phyloP scores from a whole-genome alignment of 768 basidiomycete species.

The Auricularia cornea region DNA sequence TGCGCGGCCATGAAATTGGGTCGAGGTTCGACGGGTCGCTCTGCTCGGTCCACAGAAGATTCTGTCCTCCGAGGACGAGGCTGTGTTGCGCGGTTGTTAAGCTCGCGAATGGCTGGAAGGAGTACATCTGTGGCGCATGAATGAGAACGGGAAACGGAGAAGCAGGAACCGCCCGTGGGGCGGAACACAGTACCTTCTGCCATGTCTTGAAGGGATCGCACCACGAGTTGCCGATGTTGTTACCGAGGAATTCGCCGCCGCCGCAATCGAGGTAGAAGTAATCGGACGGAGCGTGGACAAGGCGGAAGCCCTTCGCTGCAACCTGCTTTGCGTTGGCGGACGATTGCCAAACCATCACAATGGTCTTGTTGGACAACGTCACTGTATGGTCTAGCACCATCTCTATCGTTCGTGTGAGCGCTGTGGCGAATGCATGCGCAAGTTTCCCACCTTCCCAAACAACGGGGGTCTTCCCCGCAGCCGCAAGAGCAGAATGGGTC shows the following conservation, averaged over 20 bases:
- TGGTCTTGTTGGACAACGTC: slow-evolving; percentile 38
- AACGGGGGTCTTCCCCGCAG: slow-evolving; percentile 61
- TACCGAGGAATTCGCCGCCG: slow-evolving; percentile 60
- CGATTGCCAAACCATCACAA: slow-evolving; percentile 70
- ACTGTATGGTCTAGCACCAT: slow-evolving; percentile 49
- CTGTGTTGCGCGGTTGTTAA: slow-evolving; percentile 38
- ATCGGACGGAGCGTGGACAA: slow-evolving; percentile 65
- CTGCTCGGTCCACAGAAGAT: slow-evolving; percentile 70
- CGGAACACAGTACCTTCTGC: slow-evolving; percentile 64
- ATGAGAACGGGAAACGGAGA: too few relatives aligned
- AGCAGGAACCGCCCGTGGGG: too few relatives aligned
- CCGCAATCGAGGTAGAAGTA: slow-evolving; percentile 82
- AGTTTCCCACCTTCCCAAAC: slow-evolving; percentile 52
- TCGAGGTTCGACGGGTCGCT: slow-evolving; percentile 60
- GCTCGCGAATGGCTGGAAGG: slow-evolving; percentile 60
- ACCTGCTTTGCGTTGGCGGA: slow-evolving; percentile 52
- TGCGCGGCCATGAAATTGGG: slow-evolving; percentile 62
- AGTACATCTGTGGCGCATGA: slow-evolving; percentile 39
- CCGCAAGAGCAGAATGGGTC: slow-evolving; percentile 48
- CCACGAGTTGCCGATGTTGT: slow-evolving; percentile 51
- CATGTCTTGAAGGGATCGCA: slow-evolving; percentile 77
- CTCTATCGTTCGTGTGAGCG: slow-evolving; percentile 27
- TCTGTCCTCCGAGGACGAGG: slow-evolving; percentile 65
- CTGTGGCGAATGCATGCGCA: not conserved
- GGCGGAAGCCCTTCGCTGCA: slow-evolving; percentile 46